Base-by-base conservation (phyloP, 305 asterid species). In the Solanum hybrid region DNA sequence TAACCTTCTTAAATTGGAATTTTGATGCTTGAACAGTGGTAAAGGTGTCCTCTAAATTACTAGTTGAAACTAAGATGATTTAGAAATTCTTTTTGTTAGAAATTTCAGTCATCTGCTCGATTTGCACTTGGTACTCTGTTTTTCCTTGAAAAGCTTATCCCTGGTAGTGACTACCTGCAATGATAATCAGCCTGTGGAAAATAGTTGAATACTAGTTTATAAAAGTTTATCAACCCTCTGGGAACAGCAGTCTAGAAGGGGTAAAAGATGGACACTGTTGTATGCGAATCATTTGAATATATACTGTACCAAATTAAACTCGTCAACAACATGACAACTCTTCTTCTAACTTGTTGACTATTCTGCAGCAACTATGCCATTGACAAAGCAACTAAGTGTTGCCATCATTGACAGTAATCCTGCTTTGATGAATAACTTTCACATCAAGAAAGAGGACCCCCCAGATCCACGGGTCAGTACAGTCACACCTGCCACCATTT, bases 401-500 rank as follows among this genome's bases (percentile, higher is more conserved):
- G 99, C 98, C 86, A 96, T 98, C 89, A 96, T 98, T 90, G 99
- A 98, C 91, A 95, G 98, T 94, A 98, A 96, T 91, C 99, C 99
- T 87, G 95, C 97, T 27, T 90, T 98, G 90, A 89, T 91, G 91
- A 93, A 94, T 90, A 91, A 90, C 78, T 91, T 75, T 89, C 32
- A 69, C 91, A 93, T 96, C 60, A 93, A 92, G 87, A 95, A 95
- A 92, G 99, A 94, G 89, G 98, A 93, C 88, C 93, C 94, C 40
- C 99, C 99, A 56, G 99, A 96, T 95, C 95, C 98, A 85, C 95
- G 99, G 93, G 99, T 96, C 87, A 98, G 99, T 92, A 98, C 99
- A 14, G 98, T 98, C 91, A 98, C 99, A 5, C 99, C 99, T 89
- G 94, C 98, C 82, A 92, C 98, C 37, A 96, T 95, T 91, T 92